phyloP scores from a whole-genome alignment of 148 eudicot species.

The Vaccinium corymbosum region DNA sequence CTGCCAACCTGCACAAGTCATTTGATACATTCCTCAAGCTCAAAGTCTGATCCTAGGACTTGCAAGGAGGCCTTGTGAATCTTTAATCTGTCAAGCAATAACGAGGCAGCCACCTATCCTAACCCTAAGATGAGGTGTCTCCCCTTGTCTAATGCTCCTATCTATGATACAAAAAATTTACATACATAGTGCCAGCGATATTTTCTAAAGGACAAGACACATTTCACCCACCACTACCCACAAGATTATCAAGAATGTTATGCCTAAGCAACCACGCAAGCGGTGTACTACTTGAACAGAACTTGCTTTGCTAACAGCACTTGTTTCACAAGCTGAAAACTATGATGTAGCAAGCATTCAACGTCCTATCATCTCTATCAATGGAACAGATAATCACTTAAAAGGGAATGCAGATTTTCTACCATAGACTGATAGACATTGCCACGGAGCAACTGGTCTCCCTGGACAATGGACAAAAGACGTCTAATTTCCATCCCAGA shows the following conservation, averaged over 20 bases:
- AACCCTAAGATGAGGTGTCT: background rate
- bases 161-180: background rate
- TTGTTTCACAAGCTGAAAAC: background rate
- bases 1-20: background rate
- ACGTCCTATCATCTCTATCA: background rate
- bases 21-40: background rate
- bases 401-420: constrained; percentile 6
- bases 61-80: background rate
- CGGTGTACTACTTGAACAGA: background rate
- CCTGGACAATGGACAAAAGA: background rate
- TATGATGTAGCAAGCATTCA: background rate
- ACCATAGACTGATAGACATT: background rate
- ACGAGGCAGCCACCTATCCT: background rate
- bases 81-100: background rate
- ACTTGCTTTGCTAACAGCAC: background rate
- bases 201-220: background rate
- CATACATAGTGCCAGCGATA: background rate
- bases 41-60: background rate
- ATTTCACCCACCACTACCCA: background rate
- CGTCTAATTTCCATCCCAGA: background rate
- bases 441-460: background rate
- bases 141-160: background rate
- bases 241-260: background rate
- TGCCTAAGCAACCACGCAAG: constrained; percentile 1
- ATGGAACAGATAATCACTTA: background rate